Base-by-base conservation (phyloP, 176 grass and related monocot species). In the Paspalum vaginatum region DNA sequence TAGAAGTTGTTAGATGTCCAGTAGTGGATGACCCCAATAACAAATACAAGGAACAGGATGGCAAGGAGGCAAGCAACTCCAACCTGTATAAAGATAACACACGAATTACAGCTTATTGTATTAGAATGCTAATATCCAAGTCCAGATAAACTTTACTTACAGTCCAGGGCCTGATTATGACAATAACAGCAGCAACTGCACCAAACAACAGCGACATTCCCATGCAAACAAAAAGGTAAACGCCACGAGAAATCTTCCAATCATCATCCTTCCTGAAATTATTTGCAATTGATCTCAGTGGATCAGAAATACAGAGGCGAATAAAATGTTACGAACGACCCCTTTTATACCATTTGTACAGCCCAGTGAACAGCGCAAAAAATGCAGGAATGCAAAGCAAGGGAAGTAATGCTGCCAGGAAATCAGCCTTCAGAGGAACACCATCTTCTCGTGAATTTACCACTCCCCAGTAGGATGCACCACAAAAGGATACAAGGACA, bases 1-100 rank as follows among this genome's bases (percentile, higher is more conserved):
- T 93, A 99, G 88, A 99, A 99, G 81, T 95, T 99, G 79, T 99
- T 99, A 26, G 90, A 99, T 85, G 93, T 84, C 96, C 96, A 99
- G 73, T 95, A 99, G 76, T 99, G 96, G 66, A 92, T 89, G 78
- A 95, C 96, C 56, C 88, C 90, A 61, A 99, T 93, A 85, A 91
- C 90, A 89, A 99, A 93, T 63, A 91, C 84, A 73, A 99, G 63
- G 86, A 99, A 89, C 70, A 99, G 76, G 74, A 93, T 89, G 70
- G 85, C 90, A 68, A 99, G 88, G 24, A 99, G 96, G 68, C 89
- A 95, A 78, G 92, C 90, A 76, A 93, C 96, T 56, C 92, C 96
- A 79, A 99, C 96, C 96, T 99, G 85, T 57, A 86, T 50, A 85
- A 74, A 63, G 1, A 81, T 81, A 65, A 50, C 26, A 90, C 7